Percentiles rank a stretch among this genome's conserved stretches.
Conservation (phyloP, 805 yeast species). For the Zygosaccharomyces pseudorouxii region DNA sequence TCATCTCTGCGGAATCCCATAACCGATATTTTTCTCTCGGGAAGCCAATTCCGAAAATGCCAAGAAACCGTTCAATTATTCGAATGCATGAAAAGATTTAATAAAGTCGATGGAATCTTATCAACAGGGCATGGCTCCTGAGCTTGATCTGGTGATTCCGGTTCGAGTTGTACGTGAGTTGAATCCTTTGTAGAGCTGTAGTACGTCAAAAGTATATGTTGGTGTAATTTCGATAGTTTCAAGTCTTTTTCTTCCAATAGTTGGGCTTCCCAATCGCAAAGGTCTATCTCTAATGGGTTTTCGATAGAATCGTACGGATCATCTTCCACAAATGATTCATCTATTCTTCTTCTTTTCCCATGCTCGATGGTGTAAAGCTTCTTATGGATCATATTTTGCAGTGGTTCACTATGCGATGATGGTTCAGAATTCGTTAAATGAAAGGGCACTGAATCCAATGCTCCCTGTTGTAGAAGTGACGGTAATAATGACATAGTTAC, state of each 20-base stretch:
- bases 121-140: constrained; percentile 5
- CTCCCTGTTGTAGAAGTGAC: constrained; percentile 7
- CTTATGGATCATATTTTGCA: constrained; percentile 8
- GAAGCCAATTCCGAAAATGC: constrained; percentile 6
- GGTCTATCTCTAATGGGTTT: constrained; percentile 21
- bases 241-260: constrained; percentile 18
- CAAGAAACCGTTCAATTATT: constrained; percentile 9
- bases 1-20: constrained; percentile 7
- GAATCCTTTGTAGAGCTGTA: constrained; percentile 2
- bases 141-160: neutral
- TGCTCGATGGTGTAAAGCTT: constrained; percentile 15
- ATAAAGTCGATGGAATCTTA: constrained; percentile 6
- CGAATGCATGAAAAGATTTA: constrained; percentile 10
- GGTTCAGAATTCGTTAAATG: neutral
- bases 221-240: constrained; percentile 15
- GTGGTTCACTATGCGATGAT: neutral
- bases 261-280: constrained; percentile 26
- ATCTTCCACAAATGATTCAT: constrained; percentile 12
- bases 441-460: neutral
- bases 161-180: neutral
- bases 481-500: constrained; percentile 12
- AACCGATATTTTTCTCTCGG: constrained; percentile 11
- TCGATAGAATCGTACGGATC: constrained; percentile 21
- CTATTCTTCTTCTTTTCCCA: constrained; percentile 9
- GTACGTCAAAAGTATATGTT: constrained; percentile 15